Evolutionary conservation across 164 flowering plant species (phyloP).

Genomic region (Akebia trifoliata): DNA sequence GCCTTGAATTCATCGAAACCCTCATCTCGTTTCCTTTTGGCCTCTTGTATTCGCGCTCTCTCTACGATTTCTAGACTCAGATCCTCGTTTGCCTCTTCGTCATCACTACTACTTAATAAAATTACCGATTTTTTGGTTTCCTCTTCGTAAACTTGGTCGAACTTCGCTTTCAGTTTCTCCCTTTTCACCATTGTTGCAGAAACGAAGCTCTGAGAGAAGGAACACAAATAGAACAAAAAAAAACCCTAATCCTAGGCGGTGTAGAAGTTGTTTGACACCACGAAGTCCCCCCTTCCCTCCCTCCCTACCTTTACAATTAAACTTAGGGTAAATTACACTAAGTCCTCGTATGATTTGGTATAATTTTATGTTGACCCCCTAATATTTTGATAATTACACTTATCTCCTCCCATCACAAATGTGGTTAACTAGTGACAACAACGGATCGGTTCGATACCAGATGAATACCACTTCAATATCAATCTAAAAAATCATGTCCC

Average conservation of each 20-base stretch:
- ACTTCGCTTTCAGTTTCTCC: constrained; percentile 23
- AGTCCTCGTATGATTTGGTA: too few species aligned
- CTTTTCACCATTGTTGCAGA: constrained; percentile 22
- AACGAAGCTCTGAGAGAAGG: background rate
- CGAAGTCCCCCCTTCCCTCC: too few species aligned
- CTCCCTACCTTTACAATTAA: too few species aligned
- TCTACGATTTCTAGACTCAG: constrained; percentile 53
- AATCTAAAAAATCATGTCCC: too few species aligned
- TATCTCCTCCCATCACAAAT: too few species aligned
- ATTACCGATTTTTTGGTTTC: constrained; percentile 8
- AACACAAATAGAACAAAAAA: background rate
- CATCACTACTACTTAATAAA: constrained; percentile 35
- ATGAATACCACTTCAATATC: too few species aligned
- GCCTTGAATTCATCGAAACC: constrained; percentile 7
- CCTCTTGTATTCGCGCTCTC: constrained; percentile 38
- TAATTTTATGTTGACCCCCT: too few species aligned
- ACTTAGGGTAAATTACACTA: too few species aligned
- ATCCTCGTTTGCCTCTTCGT: constrained; percentile 62
- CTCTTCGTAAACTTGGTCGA: constrained; percentile 19
- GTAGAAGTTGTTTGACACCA: too few species aligned
- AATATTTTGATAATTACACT: too few species aligned
- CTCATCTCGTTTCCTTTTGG: constrained; percentile 20
- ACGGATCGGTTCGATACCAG: too few species aligned
- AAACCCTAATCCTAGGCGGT: constrained; percentile 2
- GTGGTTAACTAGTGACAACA: too few species aligned